Evolutionary conservation across 768 basidiomycete genomes (phyloP).

Genomic region (Rhizopogon rudus): DNA sequence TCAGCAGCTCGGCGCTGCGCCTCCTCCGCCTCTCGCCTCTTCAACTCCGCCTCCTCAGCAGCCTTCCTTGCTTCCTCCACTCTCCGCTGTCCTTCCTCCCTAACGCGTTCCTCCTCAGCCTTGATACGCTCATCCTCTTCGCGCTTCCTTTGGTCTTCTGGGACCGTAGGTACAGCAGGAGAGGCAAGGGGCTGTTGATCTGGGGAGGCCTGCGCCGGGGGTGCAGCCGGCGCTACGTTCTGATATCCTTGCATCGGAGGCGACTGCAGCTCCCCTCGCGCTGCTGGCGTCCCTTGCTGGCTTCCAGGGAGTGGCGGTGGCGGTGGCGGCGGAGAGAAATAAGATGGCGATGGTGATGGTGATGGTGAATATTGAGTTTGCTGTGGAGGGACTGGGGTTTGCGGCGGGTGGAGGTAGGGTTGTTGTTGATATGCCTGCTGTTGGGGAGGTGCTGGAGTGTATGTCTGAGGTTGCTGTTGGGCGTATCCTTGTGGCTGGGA

Average conservation of each 20-base stretch:
- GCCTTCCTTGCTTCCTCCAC: constrained; percentile 24
- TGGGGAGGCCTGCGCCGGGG: neutral
- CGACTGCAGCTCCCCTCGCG: neutral
- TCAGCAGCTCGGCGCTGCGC: neutral
- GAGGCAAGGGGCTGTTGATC: constrained; percentile 8
- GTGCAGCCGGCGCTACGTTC: neutral
- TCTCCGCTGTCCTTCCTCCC: constrained; percentile 3
- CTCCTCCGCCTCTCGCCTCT: constrained; percentile 11
- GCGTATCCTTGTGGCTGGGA: neutral
- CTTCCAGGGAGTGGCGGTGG: constrained; percentile 9
- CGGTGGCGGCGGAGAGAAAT: constrained; percentile 12
- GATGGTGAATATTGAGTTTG: constrained; percentile 8
- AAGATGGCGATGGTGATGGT: neutral
- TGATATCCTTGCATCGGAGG: neutral
- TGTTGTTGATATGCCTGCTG: neutral
- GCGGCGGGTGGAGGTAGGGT: too few relatives aligned
- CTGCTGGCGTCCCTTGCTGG: neutral
- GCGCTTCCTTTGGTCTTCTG: constrained; percentile 35
- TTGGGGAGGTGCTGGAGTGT: constrained; percentile 9
- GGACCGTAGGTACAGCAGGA: constrained; percentile 10
- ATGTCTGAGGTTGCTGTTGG: constrained; percentile 13
- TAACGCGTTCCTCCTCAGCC: constrained; percentile 29
- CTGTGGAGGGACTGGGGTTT: neutral
- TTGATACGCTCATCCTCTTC: constrained; percentile 39
- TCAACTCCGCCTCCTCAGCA: constrained; percentile 10